Percentiles rank a stretch among this genome's conserved stretches.
Evolutionary conservation across 805 yeast genomes (phyloP).

Genomic region (Saturnispora serradocipensis): DNA sequence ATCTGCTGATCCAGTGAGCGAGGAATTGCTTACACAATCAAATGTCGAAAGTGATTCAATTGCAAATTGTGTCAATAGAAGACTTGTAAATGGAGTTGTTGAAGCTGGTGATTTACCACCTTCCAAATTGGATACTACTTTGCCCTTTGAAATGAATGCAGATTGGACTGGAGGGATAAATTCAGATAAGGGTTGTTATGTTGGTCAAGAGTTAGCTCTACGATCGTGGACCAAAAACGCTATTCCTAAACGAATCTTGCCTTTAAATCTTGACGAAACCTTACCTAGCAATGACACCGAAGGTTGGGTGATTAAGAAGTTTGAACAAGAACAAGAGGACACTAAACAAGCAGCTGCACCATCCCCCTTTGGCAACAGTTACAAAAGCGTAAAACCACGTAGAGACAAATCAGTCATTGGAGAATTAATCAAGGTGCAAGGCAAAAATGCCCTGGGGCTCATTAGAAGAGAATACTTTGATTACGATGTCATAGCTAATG

Average conservation of each 20-base stretch:
- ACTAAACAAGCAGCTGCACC: not conserved
- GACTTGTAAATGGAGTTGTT: constrained; percentile 41
- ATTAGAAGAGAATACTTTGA: constrained; percentile 33
- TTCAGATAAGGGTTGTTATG: constrained; percentile 88
- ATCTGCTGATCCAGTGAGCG: not conserved
- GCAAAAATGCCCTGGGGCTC: constrained; percentile 58
- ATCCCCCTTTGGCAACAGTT: constrained; percentile 8
- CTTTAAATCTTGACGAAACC: constrained; percentile 37
- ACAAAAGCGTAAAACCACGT: constrained; percentile 8
- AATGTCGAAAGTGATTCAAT: constrained; percentile 1
- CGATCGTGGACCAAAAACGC: constrained; percentile 78
- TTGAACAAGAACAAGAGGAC: not conserved
- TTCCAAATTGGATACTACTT: constrained; percentile 30
- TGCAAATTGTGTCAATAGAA: constrained; percentile 4
- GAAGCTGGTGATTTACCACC: constrained; percentile 43
- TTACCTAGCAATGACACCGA: constrained; percentile 8
- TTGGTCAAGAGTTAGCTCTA: constrained; percentile 92
- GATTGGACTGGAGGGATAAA: constrained; percentile 79
- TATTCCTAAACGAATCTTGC: constrained; percentile 74
- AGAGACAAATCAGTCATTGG: constrained; percentile 44
- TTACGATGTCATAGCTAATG: constrained; percentile 12
- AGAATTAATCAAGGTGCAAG: constrained; percentile 44
- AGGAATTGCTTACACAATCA: not conserved
- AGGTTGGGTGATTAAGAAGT: constrained; percentile 6
- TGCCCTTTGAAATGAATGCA: constrained; percentile 80